Percentiles rank a stretch among this genome's conserved stretches.
Conservation (phyloP, 345 rosid genomes). For the Salix caprea region DNA sequence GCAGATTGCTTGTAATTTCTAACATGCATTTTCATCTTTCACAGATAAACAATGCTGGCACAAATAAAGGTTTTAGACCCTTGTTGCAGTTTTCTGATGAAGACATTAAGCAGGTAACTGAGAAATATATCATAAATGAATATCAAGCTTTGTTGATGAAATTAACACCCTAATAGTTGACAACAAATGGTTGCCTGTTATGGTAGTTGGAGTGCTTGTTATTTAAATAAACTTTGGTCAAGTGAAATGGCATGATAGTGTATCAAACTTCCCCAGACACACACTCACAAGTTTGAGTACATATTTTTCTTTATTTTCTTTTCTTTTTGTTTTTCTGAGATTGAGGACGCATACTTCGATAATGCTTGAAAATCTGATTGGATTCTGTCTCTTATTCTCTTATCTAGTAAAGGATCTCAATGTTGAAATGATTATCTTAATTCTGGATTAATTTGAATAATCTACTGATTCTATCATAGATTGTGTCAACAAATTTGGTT, state of each 20-base stretch:
- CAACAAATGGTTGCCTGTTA: too few relatives aligned
- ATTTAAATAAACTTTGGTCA: too few relatives aligned
- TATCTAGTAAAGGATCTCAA: neutral
- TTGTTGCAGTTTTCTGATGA: slow-evolving; percentile 78
- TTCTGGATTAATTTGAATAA: neutral
- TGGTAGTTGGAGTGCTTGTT: too few relatives aligned
- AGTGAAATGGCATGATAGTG: too few relatives aligned
- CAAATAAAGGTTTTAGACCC: slow-evolving; percentile 91
- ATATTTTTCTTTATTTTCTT: too few relatives aligned
- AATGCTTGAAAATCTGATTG: neutral
- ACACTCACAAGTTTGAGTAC: too few relatives aligned
- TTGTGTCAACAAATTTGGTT: slow-evolving; percentile 88
- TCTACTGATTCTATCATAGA: slow-evolving; percentile 39
- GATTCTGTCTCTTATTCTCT: neutral
- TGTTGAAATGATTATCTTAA: neutral
- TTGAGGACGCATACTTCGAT: neutral
- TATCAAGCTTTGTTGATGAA: too few relatives aligned
- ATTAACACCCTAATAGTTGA: too few relatives aligned
- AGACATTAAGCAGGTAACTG: slow-evolving; percentile 71
- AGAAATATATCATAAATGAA: neutral
- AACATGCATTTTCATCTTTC: neutral
- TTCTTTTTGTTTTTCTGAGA: neutral
- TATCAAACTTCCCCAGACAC: too few relatives aligned
- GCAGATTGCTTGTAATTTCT: too few relatives aligned
- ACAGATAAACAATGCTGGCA: slow-evolving; percentile 92